A percentile compares a stretch with the other conserved stretches of the same genome.
Evolutionary conservation across 805 yeast genomes (phyloP).

Genomic region (Saccharomycopsis guyanensis): DNA sequence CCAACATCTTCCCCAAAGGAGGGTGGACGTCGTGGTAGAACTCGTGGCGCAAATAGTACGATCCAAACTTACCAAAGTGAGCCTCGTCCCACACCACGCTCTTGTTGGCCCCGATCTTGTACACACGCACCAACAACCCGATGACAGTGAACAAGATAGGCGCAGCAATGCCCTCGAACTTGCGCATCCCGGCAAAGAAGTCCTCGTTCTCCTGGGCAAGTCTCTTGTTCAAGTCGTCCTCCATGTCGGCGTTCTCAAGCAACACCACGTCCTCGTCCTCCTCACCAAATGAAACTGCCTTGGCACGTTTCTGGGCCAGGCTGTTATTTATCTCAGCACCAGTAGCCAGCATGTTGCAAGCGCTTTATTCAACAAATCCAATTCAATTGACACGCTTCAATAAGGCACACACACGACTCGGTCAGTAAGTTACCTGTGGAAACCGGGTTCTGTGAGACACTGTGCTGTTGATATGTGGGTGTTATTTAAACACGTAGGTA

Average conservation of each 20-base stretch:
- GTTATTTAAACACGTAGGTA: too few species aligned
- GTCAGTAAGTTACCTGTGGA: too few species aligned
- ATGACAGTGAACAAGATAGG: constrained; percentile 61
- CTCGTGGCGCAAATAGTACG: constrained; percentile 80
- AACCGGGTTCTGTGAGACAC: too few species aligned
- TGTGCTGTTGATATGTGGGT: too few species aligned
- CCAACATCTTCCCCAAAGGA: constrained; percentile 89
- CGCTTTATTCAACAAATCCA: too few species aligned
- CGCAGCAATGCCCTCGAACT: constrained; percentile 32
- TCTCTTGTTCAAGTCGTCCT: constrained; percentile 12
- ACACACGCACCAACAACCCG: constrained; percentile 69
- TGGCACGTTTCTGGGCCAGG: not conserved
- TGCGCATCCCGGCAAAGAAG: constrained; percentile 8
- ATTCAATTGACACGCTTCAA: not conserved
- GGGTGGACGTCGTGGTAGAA: constrained; percentile 97
- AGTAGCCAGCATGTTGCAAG: not conserved
- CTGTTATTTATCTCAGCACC: not conserved
- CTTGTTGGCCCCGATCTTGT: constrained; percentile 61
- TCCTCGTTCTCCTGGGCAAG: constrained; percentile 9
- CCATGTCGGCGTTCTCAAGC: not conserved
- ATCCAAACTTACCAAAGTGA: constrained; percentile 94
- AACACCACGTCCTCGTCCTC: not conserved
- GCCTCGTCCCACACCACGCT: constrained; percentile 97
- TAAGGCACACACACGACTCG: not conserved
- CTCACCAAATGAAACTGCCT: not conserved